Percentiles rank a stretch among this genome's conserved stretches.
Evolutionary conservation across 179 eudicot species (phyloP).

Genomic region (Camellia oleifera): DNA sequence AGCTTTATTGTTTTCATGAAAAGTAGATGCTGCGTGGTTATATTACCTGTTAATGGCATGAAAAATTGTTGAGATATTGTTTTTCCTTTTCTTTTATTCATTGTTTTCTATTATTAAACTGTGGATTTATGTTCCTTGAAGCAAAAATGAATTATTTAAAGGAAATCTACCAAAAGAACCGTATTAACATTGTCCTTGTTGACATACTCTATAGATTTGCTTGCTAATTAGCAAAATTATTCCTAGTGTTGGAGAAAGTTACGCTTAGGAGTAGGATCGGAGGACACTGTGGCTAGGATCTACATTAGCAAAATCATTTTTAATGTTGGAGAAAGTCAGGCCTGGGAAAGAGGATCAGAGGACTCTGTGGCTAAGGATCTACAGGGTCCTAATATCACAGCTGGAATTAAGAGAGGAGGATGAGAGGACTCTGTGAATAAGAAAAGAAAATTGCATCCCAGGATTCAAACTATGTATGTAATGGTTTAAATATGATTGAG

Average conservation of each 20-base stretch:
- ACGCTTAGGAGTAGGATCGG: background rate
- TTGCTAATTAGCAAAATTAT: background rate
- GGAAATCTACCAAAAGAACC: background rate
- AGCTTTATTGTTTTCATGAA: background rate
- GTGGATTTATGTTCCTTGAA: background rate
- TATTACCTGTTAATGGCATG: background rate
- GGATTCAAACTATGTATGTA: background rate
- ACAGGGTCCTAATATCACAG: background rate
- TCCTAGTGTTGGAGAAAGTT: background rate
- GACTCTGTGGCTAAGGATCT: background rate
- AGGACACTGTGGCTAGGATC: background rate
- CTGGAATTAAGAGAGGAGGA: background rate
- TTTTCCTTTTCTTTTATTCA: background rate
- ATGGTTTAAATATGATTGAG: background rate
- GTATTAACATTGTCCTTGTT: background rate
- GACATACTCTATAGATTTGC: background rate
- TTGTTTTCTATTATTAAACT: background rate
- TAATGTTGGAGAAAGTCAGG: background rate
- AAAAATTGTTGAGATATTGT: background rate
- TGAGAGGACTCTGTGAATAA: background rate
- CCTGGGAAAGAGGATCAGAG: background rate
- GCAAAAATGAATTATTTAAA: background rate
- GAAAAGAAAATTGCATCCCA: background rate
- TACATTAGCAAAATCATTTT: background rate
- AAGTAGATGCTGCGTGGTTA: background rate